Evolutionary conservation across 2,329 filamentous ascomycete species (phyloP).

Genomic region (Aspergillus ibericus): DNA sequence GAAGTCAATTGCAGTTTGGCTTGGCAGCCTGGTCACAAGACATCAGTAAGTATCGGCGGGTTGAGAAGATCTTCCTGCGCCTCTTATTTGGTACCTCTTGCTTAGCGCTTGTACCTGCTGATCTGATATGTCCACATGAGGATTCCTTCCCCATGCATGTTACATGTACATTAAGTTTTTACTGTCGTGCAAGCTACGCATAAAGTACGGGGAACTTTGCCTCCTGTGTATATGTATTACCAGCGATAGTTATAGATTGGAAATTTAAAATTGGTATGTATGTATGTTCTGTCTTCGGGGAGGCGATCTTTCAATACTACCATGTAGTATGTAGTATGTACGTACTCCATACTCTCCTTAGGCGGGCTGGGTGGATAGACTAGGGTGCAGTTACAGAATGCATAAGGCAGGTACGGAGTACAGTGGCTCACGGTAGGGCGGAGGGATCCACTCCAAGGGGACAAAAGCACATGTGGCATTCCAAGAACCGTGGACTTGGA

Average conservation of each 20-base stretch:
- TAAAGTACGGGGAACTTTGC: not conserved
- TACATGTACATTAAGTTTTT: not conserved
- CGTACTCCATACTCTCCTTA: not conserved
- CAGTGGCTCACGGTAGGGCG: not conserved
- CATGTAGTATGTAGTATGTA: not conserved
- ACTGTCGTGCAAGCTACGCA: not conserved
- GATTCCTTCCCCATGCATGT: slow-evolving; percentile 1
- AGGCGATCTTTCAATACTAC: not conserved
- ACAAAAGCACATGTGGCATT: slow-evolving; percentile 12
- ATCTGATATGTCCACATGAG: slow-evolving; percentile 9
- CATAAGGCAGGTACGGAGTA: slow-evolving; percentile 1
- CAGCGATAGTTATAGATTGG: not conserved
- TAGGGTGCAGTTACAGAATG: not conserved
- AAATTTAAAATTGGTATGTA: not conserved
- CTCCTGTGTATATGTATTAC: not conserved
- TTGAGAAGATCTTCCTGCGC: not conserved
- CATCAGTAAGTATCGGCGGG: not conserved
- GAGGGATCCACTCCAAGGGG: not conserved
- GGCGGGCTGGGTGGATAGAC: not conserved
- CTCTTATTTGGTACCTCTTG: not conserved
- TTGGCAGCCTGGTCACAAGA: slow-evolving; percentile 15
- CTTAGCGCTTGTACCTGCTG: not conserved
- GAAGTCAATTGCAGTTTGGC: slow-evolving; percentile 16
- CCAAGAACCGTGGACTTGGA: slow-evolving; percentile 5
- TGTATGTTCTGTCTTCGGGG: no score